Percentiles rank a stretch among this genome's conserved stretches.
Conservation (phyloP, 2,329 filamentous ascomycete species). For the Aspergillus fijiensis region DNA sequence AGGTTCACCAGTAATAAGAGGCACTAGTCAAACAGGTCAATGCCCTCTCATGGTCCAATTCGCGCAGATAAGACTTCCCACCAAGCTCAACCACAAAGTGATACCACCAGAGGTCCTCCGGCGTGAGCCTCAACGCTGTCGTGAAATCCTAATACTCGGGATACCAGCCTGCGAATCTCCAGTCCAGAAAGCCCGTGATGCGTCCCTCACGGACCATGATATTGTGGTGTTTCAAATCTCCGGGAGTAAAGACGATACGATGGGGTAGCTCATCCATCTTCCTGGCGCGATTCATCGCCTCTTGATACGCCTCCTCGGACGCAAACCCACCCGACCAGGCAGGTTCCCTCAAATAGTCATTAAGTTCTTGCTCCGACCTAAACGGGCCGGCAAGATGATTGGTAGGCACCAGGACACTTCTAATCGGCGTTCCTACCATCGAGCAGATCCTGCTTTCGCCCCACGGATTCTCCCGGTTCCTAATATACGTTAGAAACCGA, state of each 20-base stretch:
- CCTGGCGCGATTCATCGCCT: background rate
- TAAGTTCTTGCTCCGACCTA: background rate
- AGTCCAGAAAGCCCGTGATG: background rate
- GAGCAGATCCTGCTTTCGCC: background rate
- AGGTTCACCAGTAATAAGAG: background rate
- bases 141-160: background rate
- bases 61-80: background rate
- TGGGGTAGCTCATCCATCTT: conserved; percentile 1
- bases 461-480: background rate
- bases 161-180: background rate
- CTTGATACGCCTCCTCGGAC: background rate
- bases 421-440: background rate
- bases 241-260: background rate
- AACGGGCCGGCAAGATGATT: background rate
- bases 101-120: background rate
- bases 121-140: background rate
- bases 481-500: background rate
- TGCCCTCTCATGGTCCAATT: background rate
- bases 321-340: background rate
- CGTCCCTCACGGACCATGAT: background rate
- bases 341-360: background rate
- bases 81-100: background rate
- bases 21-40: background rate
- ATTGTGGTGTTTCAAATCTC: background rate
- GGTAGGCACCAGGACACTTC: background rate